phyloP scores from a whole-genome alignment of 2,329 filamentous ascomycete species.

The Penicillium decumbens region DNA sequence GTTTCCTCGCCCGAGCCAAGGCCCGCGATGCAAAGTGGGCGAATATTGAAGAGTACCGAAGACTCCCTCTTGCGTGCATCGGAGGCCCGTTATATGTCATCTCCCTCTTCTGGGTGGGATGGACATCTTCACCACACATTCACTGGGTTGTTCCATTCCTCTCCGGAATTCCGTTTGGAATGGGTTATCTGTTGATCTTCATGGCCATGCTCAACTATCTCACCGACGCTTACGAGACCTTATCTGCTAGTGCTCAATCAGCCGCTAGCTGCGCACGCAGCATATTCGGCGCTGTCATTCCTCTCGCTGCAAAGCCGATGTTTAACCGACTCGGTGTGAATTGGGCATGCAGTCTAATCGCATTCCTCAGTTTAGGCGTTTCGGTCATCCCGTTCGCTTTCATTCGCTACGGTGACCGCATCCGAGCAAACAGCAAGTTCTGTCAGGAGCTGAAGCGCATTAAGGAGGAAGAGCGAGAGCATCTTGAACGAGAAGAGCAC shows the following conservation, averaged over 20 bases:
- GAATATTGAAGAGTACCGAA: slow-evolving; percentile 49
- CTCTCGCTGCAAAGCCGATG: slow-evolving; percentile 48
- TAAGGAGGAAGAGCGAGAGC: slow-evolving; percentile 30
- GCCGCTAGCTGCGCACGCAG: slow-evolving; percentile 51
- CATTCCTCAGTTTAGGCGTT: slow-evolving; percentile 38
- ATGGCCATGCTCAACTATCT: slow-evolving; percentile 63
- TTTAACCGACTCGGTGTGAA: slow-evolving; percentile 40
- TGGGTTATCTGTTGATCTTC: slow-evolving; percentile 59
- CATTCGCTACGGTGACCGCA: slow-evolving; percentile 39
- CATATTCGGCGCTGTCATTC: slow-evolving; percentile 54
- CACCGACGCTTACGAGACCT: slow-evolving; percentile 64
- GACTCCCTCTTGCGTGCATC: slow-evolving; percentile 66
- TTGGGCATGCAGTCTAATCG: slow-evolving; percentile 43
- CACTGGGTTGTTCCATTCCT: slow-evolving; percentile 51
- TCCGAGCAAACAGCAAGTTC: slow-evolving; percentile 41
- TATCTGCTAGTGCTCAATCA: slow-evolving; percentile 55
- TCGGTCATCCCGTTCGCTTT: slow-evolving; percentile 42
- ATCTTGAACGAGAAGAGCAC: slow-evolving; percentile 18
- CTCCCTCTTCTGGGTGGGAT: slow-evolving; percentile 51
- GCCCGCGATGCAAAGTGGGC: slow-evolving; percentile 26
- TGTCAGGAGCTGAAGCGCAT: slow-evolving; percentile 39
- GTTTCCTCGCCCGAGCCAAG: slow-evolving; percentile 53
- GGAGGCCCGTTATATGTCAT: slow-evolving; percentile 58
- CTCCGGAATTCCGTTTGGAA: slow-evolving; percentile 59
- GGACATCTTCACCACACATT: slow-evolving; percentile 29